A percentile compares a stretch with the other conserved stretches of the same genome.
These are phyloP conservation scores for Kazachstania sp. DNA, from an alignment of 1,139 yeast genomes.

Conservation along the genomic window DNA sequence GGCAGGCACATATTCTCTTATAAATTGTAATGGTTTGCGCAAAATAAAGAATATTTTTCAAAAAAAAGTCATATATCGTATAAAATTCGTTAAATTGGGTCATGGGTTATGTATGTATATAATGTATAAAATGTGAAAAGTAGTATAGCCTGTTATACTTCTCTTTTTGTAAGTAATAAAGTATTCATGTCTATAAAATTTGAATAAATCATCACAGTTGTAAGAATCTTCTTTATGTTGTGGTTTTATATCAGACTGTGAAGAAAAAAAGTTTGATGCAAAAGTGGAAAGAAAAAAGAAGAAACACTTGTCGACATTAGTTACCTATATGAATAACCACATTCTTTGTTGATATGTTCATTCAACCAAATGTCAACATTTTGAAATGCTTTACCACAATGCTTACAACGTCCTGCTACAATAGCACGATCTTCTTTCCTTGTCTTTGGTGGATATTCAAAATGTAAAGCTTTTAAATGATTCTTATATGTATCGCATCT, in stretches of 20 bases:
- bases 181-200: too few species aligned
- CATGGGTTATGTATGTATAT: neutral
- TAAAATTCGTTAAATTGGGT: too few species aligned
- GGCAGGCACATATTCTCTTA: too few species aligned
- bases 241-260: neutral
- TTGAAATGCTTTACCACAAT: conserved; percentile 54
- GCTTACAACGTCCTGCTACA: conserved; percentile 65
- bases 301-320: neutral
- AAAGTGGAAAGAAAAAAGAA: neutral
- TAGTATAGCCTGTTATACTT: too few species aligned
- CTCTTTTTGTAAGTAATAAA: too few species aligned
- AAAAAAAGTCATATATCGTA: too few species aligned
- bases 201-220: too few species aligned
- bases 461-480: conserved; percentile 81
- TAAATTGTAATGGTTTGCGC: too few species aligned
- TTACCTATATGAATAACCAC: conserved; percentile 31
- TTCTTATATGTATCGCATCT: conserved; percentile 88
- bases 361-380: conserved; percentile 74
- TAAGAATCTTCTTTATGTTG: neutral
- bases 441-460: conserved; percentile 78
- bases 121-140: too few species aligned
- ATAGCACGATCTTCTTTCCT: conserved; percentile 62
- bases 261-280: neutral
- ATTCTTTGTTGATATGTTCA: conserved; percentile 58
- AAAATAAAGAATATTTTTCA: too few species aligned